These are phyloP conservation scores for Tulasnella sp. DNA, from an alignment of 768 basidiomycete genomes.

Conservation along the genomic window DNA sequence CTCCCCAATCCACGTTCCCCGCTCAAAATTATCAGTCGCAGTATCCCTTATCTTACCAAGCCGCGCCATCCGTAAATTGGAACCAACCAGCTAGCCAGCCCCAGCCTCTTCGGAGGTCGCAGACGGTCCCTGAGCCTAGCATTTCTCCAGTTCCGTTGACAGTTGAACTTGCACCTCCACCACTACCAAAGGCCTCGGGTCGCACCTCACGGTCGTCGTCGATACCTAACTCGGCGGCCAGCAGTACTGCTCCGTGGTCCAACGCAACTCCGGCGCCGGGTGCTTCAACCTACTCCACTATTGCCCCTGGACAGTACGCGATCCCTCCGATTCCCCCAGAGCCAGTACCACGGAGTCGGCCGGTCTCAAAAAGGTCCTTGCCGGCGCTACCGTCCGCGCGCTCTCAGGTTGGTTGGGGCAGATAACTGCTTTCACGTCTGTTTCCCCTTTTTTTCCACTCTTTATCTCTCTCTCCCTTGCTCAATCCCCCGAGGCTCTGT, in stretches of 20 bases:
- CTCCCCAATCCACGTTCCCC: background rate
- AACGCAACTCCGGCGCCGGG: background rate
- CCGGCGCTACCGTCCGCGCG: background rate
- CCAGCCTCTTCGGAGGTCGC: background rate
- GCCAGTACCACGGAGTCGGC: background rate
- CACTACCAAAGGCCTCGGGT: background rate
- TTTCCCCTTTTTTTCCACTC: background rate
- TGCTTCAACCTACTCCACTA: background rate
- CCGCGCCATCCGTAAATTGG: background rate
- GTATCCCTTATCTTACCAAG: background rate
- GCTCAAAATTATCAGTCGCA: background rate
- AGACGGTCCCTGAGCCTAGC: background rate
- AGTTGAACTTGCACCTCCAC: background rate
- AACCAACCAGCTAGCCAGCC: background rate
- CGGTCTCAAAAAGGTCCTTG: background rate
- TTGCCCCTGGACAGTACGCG: background rate
- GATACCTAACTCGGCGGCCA: background rate
- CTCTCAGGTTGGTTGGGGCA: background rate
- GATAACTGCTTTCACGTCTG: background rate
- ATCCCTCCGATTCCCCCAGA: background rate
- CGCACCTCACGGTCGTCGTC: background rate
- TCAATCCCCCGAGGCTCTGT: background rate
- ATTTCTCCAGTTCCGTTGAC: background rate
- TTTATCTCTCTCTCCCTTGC: background rate
- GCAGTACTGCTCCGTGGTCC: background rate